Percentiles rank a stretch among this genome's conserved stretches.
Conservation (phyloP, 371 early-diverging fungal species). For the Funneliformis caledonium region DNA sequence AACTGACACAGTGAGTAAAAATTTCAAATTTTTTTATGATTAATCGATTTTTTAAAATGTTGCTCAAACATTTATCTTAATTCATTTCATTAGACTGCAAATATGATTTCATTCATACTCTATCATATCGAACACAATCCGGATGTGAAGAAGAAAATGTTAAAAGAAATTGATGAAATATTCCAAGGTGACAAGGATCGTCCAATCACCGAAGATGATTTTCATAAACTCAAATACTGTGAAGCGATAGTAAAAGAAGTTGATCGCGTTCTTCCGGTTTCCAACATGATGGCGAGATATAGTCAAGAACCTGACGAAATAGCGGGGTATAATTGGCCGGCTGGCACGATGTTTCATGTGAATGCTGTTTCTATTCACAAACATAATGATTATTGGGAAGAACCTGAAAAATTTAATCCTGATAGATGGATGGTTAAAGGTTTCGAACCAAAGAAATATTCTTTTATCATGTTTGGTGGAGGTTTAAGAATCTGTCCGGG, state of each 20-base stretch:
- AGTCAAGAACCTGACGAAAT: background rate
- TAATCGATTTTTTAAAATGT: background rate
- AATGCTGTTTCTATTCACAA: background rate
- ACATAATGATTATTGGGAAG: background rate
- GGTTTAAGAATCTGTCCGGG: constrained; percentile 9
- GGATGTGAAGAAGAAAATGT: constrained; percentile 14
- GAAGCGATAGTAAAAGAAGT: background rate
- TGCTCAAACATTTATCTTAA: background rate
- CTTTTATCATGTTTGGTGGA: constrained; percentile 17
- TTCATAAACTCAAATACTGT: constrained; percentile 2
- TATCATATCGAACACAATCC: background rate
- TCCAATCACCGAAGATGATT: background rate
- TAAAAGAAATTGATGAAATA: constrained; percentile 19
- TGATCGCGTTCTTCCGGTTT: background rate
- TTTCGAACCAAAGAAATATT: background rate
- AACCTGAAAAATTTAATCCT: constrained; percentile 27
- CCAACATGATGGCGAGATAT: background rate
- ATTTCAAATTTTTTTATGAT: background rate
- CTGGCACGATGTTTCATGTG: background rate
- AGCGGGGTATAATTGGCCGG: constrained; percentile 11
- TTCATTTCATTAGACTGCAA: constrained; percentile 19
- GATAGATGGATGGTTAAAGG: background rate
- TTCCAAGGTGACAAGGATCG: background rate
- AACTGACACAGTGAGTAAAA: background rate
- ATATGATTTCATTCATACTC: background rate